Percentiles rank a stretch among this genome's conserved stretches.
phyloP scores from a whole-genome alignment of 2,329 filamentous ascomycete genomes.

The Aureobasidium vineae region DNA sequence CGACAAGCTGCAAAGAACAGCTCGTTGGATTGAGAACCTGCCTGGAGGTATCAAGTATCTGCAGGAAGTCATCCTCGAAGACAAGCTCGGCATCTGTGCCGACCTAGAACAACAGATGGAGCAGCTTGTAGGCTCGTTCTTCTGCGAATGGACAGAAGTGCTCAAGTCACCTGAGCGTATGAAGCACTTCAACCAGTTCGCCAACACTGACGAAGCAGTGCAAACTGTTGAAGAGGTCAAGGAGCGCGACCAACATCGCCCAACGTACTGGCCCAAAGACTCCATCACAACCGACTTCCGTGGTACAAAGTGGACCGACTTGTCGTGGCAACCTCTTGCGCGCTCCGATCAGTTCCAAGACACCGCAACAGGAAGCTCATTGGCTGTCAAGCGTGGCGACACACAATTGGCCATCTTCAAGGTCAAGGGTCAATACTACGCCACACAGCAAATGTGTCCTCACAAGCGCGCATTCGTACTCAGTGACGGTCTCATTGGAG shows the following conservation, averaged over 20 bases:
- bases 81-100: slow-evolving; percentile 80
- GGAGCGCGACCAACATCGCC: slow-evolving; percentile 71
- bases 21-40: slow-evolving; percentile 79
- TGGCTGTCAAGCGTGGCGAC: slow-evolving; percentile 79
- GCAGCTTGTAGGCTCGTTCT: slow-evolving; percentile 76
- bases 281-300: slow-evolving; percentile 69
- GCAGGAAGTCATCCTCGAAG: slow-evolving; percentile 75
- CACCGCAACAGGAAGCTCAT: slow-evolving; percentile 68
- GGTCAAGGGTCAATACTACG: slow-evolving; percentile 75
- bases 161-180: slow-evolving; percentile 66
- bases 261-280: slow-evolving; percentile 73
- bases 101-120: slow-evolving; percentile 87
- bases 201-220: slow-evolving; percentile 71
- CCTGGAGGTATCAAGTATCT: slow-evolving; percentile 83
- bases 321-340: slow-evolving; percentile 79
- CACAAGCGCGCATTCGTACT: slow-evolving; percentile 90
- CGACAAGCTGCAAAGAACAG: slow-evolving; percentile 84
- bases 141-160: slow-evolving; percentile 89
- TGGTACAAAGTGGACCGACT: slow-evolving; percentile 62
- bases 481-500: slow-evolving; percentile 78
- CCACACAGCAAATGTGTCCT: slow-evolving; percentile 91
- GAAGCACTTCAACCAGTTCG: slow-evolving; percentile 75
- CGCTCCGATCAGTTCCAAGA: slow-evolving; percentile 67
- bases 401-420: slow-evolving; percentile 88
- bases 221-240: slow-evolving; percentile 64